These are phyloP conservation scores for Globisporangium abappressorium DNA, from an alignment of 352 stramenopile species.

Conservation along the genomic window DNA sequence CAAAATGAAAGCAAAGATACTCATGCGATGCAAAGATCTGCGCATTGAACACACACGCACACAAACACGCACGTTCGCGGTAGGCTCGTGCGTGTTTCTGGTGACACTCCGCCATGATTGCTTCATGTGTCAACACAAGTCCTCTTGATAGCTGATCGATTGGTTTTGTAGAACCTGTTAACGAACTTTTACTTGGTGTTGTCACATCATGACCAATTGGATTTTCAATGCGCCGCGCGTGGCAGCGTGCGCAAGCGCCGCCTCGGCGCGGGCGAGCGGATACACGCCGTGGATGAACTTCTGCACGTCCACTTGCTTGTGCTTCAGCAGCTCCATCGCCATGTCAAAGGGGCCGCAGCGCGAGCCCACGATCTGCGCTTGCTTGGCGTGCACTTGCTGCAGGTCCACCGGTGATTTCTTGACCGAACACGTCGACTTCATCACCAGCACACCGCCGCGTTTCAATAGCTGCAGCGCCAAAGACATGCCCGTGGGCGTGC, in stretches of 20 bases:
- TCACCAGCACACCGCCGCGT: constrained; percentile 32
- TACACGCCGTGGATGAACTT: constrained; percentile 69
- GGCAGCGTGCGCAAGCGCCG: constrained; percentile 44
- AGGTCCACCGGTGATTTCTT: constrained; percentile 33
- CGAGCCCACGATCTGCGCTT: constrained; percentile 52
- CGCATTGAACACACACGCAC: neutral
- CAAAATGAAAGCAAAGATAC: neutral
- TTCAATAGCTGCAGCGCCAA: constrained; percentile 42
- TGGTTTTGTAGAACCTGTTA: neutral
- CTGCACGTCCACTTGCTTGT: constrained; percentile 50
- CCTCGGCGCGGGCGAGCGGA: constrained; percentile 44
- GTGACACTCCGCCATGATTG: neutral
- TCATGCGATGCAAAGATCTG: neutral
- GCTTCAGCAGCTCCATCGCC: constrained; percentile 49
- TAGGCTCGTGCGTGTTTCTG: neutral
- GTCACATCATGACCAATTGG: constrained; percentile 39
- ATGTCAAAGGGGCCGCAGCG: constrained; percentile 62
- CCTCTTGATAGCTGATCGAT: neutral
- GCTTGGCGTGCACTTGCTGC: constrained; percentile 32
- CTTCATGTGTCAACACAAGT: neutral
- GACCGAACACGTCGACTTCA: constrained; percentile 51
- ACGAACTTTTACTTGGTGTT: neutral
- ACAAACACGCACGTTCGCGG: neutral
- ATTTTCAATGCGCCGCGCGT: constrained; percentile 59
- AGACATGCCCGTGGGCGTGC: constrained; percentile 36